Evolutionary conservation across 768 basidiomycete genomes (phyloP).

Genomic region (Pleurotus citrinopileatus): DNA sequence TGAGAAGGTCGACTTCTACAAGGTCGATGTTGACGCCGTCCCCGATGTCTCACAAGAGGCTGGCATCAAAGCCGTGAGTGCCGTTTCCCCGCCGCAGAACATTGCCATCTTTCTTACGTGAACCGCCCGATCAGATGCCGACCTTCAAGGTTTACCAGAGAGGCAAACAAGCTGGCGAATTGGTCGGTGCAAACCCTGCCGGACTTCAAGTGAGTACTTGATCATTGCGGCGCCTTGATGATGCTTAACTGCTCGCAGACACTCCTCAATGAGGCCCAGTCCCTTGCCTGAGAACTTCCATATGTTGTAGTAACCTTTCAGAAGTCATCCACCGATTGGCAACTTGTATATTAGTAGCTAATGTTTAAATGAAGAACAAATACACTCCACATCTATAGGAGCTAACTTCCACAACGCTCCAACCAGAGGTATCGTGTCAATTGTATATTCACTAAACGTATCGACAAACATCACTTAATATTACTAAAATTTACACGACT

Average conservation of each 20-base stretch:
- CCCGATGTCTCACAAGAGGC: constrained; percentile 52
- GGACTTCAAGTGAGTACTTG: constrained; percentile 11
- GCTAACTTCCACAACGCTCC: too few relatives aligned
- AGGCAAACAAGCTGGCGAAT: constrained; percentile 7
- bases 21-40: constrained; percentile 69
- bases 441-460: too few relatives aligned
- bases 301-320: too few relatives aligned
- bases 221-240: too few relatives aligned
- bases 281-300: too few relatives aligned
- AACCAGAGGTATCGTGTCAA: too few relatives aligned
- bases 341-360: too few relatives aligned
- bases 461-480: too few relatives aligned
- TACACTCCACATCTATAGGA: too few relatives aligned
- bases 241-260: neutral
- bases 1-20: constrained; percentile 58
- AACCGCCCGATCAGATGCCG: constrained; percentile 20
- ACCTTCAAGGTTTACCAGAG: constrained; percentile 26
- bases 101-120: neutral
- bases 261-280: neutral
- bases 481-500: too few relatives aligned
- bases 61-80: constrained; percentile 59
- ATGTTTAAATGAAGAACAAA: neutral
- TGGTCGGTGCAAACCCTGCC: constrained; percentile 12
- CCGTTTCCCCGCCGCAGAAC: neutral
- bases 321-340: too few relatives aligned